These are phyloP conservation scores for Saccharomyces hybrid DNA, from an alignment of 1,139 yeast species.

Conservation along the genomic window DNA sequence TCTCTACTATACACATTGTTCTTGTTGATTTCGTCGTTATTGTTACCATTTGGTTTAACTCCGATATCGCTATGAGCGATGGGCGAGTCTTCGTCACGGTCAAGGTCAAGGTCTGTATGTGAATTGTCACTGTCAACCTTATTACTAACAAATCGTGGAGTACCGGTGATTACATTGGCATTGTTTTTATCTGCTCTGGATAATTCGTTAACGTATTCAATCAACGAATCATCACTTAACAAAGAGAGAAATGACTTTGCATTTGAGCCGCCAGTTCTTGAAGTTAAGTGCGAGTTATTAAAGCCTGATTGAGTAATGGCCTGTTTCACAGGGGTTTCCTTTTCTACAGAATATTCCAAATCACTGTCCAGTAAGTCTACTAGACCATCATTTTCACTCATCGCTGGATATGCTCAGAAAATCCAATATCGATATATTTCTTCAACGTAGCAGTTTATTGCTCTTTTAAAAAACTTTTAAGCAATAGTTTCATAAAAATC, in stretches of 20 bases:
- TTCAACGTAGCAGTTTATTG: neutral
- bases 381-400: neutral
- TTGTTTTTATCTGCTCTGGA: slow-evolving; percentile 26
- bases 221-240: slow-evolving; percentile 38
- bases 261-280: neutral
- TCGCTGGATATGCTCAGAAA: neutral
- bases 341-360: neutral
- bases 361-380: neutral
- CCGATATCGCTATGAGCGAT: neutral
- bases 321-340: neutral
- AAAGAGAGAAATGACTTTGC: slow-evolving; percentile 24
- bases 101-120: neutral
- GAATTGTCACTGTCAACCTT: neutral
- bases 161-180: neutral
- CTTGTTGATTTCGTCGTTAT: neutral
- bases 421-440: neutral
- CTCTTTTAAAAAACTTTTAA: too few relatives aligned
- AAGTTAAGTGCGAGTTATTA: neutral
- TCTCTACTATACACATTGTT: slow-evolving; percentile 24
- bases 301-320: neutral
- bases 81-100: neutral
- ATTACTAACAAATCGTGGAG: neutral
- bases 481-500: neutral
- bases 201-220: slow-evolving; percentile 36
- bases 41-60: neutral